phyloP scores from a whole-genome alignment of 495 filamentous ascomycete species.

The Penicillium egyptiacum region DNA sequence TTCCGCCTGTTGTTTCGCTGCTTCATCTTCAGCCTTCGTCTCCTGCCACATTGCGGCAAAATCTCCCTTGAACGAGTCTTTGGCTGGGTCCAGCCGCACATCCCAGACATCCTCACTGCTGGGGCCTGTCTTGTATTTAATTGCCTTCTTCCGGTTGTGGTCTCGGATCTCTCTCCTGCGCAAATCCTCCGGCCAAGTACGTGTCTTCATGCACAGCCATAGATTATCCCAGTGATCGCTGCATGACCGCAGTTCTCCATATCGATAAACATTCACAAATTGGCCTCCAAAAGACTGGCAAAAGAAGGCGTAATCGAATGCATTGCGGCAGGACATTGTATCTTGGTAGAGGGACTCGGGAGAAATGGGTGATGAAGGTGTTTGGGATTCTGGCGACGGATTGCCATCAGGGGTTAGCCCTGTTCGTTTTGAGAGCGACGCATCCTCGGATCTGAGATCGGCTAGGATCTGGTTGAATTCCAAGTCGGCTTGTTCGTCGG shows the following conservation, averaged over 20 bases:
- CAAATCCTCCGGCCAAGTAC: constrained; percentile 44
- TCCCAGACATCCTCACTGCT: constrained; percentile 95
- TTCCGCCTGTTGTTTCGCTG: constrained; percentile 13
- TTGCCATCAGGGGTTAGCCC: constrained; percentile 18
- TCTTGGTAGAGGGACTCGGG: constrained; percentile 69
- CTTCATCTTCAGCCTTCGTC: constrained; percentile 49
- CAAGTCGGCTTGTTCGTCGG: constrained; percentile 59
- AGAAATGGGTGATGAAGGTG: constrained; percentile 43
- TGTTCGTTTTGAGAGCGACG: constrained; percentile 23
- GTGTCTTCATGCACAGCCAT: constrained; percentile 92
- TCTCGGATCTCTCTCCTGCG: constrained; percentile 61
- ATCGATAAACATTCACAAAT: constrained; percentile 83
- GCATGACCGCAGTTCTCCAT: constrained; percentile 72
- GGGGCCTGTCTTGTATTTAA: constrained; percentile 68
- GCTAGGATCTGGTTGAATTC: constrained; percentile 62
- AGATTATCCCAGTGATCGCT: constrained; percentile 82
- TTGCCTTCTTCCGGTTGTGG: constrained; percentile 70
- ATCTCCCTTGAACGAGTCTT: constrained; percentile 57
- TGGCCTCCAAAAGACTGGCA: constrained; percentile 91
- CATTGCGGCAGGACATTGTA: constrained; percentile 81
- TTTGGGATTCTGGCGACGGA: constrained; percentile 13
- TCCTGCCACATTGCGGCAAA: constrained; percentile 57
- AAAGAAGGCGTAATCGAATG: constrained; percentile 94
- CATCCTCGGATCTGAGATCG: constrained; percentile 44
- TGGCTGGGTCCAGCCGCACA: constrained; percentile 53